These are phyloP conservation scores for Monilinia fructigena DNA, from an alignment of 2,329 filamentous ascomycete genomes.

Conservation along the genomic window DNA sequence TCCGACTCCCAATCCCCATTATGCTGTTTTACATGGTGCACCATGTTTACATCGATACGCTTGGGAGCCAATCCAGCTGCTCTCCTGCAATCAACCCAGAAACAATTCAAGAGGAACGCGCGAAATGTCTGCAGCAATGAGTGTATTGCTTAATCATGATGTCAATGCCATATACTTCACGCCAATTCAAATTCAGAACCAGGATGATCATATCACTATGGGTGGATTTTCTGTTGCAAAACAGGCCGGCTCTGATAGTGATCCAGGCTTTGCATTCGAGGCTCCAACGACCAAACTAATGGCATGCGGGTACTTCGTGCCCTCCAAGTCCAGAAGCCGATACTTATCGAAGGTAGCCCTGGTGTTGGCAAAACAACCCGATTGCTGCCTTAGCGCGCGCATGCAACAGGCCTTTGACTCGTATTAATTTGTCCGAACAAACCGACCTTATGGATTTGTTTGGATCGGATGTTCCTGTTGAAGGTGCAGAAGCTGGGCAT, in stretches of 20 bases:
- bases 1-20: slow-evolving; percentile 45
- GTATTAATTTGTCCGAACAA: slow-evolving; percentile 97
- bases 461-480: slow-evolving; percentile 91
- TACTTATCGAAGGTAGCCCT: slow-evolving; percentile 93
- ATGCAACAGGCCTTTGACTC: slow-evolving; percentile 77
- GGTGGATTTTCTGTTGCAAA: slow-evolving; percentile 72
- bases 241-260: slow-evolving; percentile 48
- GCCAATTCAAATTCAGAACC: slow-evolving; percentile 57
- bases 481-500: slow-evolving; percentile 84
- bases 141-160: slow-evolving; percentile 63
- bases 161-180: slow-evolving; percentile 64
- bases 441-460: slow-evolving; percentile 98
- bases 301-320: slow-evolving; percentile 88
- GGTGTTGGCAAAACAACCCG: slow-evolving; percentile 93
- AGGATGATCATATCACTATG: slow-evolving; percentile 58
- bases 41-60: slow-evolving; percentile 94
- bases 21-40: slow-evolving; percentile 75
- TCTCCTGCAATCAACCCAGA: slow-evolving; percentile 71
- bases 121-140: slow-evolving; percentile 67
- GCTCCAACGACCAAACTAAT: slow-evolving; percentile 87
- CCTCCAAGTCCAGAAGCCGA: slow-evolving; percentile 83
- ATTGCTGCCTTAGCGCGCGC: slow-evolving; percentile 79
- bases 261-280: slow-evolving; percentile 72
- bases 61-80: slow-evolving; percentile 95
- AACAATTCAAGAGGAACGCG: slow-evolving; percentile 68